Evolutionary conservation across 106 monocot genomes (phyloP).

Genomic region (Dendrobium officinale): DNA sequence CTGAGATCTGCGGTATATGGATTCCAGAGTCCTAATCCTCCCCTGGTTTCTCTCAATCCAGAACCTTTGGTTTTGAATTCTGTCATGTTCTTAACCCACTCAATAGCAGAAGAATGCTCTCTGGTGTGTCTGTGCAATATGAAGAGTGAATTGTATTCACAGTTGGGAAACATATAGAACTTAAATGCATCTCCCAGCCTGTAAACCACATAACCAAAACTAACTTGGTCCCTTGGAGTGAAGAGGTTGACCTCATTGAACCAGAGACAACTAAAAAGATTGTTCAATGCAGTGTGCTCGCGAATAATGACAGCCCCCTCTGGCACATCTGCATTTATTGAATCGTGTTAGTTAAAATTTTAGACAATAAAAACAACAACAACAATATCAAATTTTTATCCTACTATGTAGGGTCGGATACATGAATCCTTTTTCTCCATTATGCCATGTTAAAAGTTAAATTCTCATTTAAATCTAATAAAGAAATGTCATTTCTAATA

Average conservation of each 20-base stretch:
- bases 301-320: constrained; percentile 91
- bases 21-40: constrained; percentile 82
- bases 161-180: constrained; percentile 95
- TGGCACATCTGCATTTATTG: constrained; percentile 77
- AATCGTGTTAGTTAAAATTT: no score
- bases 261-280: constrained; percentile 96
- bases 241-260: constrained; percentile 98
- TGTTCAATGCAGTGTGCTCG: constrained; percentile 79
- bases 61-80: constrained; percentile 44
- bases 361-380: no score
- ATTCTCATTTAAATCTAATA: no score
- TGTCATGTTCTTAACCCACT: constrained; percentile 83
- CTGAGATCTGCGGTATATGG: constrained; percentile 75
- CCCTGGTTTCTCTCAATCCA: constrained; percentile 67
- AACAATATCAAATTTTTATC: no score
- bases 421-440: no score
- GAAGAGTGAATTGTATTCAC: constrained; percentile 93
- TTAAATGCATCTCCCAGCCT: constrained; percentile 63
- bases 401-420: no score
- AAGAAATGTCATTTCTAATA: no score
- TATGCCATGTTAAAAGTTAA: no score
- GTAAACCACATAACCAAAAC: constrained; percentile 81
- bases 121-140: constrained; percentile 71
- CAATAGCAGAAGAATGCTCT: constrained; percentile 84
- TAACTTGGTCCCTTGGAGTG: constrained; percentile 92